Conservation (phyloP, 75 land plant genomes). For the Cryptomeria japonica region DNA sequence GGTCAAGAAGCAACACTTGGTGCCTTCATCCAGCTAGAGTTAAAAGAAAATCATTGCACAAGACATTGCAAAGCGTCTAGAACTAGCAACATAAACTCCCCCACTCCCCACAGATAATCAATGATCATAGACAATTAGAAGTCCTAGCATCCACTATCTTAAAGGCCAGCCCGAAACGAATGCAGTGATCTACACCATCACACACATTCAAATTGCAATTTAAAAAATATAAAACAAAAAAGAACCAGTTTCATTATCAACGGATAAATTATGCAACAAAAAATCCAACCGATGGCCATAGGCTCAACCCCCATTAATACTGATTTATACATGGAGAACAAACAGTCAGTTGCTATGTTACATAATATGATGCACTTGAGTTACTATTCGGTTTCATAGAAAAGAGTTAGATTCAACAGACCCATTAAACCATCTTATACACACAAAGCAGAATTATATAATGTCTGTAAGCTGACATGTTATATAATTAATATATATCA, state of each 20-base stretch:
- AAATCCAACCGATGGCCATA: neutral
- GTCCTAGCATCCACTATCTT: too few relatives aligned
- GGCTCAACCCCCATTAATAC: neutral
- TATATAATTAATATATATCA: neutral
- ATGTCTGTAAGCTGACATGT: neutral
- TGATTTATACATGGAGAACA: neutral
- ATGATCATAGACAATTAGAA: too few relatives aligned
- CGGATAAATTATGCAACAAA: neutral
- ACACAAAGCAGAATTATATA: neutral
- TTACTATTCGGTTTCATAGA: neutral
- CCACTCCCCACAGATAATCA: too few relatives aligned
- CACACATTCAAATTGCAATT: too few relatives aligned
- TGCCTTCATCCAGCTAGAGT: too few relatives aligned
- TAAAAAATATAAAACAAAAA: too few relatives aligned
- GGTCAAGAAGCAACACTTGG: too few relatives aligned
- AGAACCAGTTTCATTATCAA: neutral
- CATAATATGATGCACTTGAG: neutral
- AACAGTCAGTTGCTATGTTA: neutral
- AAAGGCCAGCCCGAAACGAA: neutral
- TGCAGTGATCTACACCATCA: neutral
- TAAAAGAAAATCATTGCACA: too few relatives aligned
- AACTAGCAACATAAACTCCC: too few relatives aligned
- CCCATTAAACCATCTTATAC: neutral
- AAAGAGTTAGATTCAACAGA: neutral
- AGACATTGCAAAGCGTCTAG: too few relatives aligned